Base-by-base conservation (phyloP, 495 filamentous ascomycete species). In the Penicillium simplicissimum region DNA sequence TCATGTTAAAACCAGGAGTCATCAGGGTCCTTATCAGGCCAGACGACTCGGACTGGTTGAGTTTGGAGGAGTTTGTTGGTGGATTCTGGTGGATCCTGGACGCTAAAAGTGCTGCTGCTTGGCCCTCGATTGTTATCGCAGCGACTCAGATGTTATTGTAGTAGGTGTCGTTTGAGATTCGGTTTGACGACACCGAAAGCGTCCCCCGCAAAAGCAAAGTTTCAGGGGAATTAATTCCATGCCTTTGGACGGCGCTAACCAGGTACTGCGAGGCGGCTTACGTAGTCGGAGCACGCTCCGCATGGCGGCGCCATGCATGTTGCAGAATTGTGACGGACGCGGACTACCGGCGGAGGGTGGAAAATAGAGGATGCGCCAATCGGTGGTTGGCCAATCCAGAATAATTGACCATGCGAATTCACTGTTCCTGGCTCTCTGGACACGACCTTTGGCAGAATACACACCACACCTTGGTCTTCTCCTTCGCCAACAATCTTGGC, bases 261-360 rank as follows among this genome's bases (percentile, higher is more conserved):
- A n/a, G n/a, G n/a, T n/a, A 6, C 11, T 49, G 3, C 17, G 8
- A 4, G 51, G 33, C 51, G 43, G 43, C 43, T 51, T 58, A n/a
- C 14, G 31, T 37, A 49, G 56, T 58, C 56, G 43, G 43, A 58
- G 56, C 56, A 43, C 56, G 33, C 56, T 58, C 56, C 43, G 37
- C 37, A 40, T 40, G 55, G 55, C 25, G 42, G 11, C 40, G 19
- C 55, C 31, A 6, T 25, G 55, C 42, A 58, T 58, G 43, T 51
- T 58, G 56, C 56, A 58, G 33, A 58, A 58, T 28, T 38, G 56
- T 58, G 56, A 58, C 43, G 43, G 19, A 51, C 33, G 31, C 49
- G 1, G 23, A 57, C 40, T 47, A 17, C 55, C 23, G 31, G 19
- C 15, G 38, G 54, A 11, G 23, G 11, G 2, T 58, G 42, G 17